Conservation (phyloP, 371 early-diverging fungal species). For the Batrachochytrium dendrobatidis region DNA sequence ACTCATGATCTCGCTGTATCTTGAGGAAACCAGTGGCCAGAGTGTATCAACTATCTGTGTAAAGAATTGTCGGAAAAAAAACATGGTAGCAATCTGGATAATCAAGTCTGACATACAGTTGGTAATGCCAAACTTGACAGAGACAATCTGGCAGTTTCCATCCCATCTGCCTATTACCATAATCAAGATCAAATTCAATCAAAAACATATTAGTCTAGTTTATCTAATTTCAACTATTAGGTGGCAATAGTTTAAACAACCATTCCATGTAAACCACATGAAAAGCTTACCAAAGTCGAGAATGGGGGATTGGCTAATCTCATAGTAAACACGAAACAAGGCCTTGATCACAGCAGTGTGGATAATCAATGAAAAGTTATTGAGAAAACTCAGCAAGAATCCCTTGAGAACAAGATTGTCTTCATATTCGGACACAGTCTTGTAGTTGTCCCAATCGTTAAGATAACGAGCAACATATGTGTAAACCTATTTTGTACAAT, state of each 20-base stretch:
- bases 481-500: constrained; percentile 26
- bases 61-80: constrained; percentile 46
- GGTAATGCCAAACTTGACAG: constrained; percentile 10
- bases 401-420: constrained; percentile 46
- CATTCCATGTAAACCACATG: not conserved
- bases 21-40: constrained; percentile 24
- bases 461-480: constrained; percentile 20
- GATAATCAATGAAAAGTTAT: constrained; percentile 48
- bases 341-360: constrained; percentile 49
- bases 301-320: not conserved
- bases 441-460: constrained; percentile 2
- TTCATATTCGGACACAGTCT: constrained; percentile 10
- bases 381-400: constrained; percentile 52
- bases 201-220: no score
- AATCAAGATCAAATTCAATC: not conserved
- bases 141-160: not conserved
- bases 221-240: no score
- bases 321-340: constrained; percentile 8
- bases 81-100: constrained; percentile 49
- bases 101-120: constrained; percentile 46
- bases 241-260: not conserved
- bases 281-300: not conserved
- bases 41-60: constrained; percentile 36
- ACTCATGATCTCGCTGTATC: not conserved
- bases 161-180: not conserved